These are phyloP conservation scores for Saccharum officinarum DNA, from an alignment of 176 grass and related monocot species.

Conservation along the genomic window DNA sequence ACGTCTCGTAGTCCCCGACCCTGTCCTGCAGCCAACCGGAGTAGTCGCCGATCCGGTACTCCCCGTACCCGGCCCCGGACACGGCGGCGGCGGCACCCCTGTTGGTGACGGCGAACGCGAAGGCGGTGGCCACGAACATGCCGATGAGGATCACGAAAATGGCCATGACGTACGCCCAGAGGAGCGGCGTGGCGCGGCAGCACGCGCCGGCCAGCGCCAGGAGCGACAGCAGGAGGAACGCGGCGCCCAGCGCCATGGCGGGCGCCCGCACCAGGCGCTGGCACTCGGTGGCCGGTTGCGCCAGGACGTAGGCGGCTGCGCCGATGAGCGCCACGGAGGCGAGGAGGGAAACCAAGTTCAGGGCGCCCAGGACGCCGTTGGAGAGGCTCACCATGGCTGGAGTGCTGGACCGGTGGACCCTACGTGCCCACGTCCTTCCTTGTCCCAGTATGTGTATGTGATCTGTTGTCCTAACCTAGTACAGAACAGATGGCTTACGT, in stretches of 20 bases:
- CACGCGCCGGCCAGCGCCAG: slow-evolving; percentile 55
- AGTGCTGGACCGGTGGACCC: not conserved
- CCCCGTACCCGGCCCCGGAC: slow-evolving; percentile 47
- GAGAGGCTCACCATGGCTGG: slow-evolving; percentile 55
- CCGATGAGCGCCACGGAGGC: slow-evolving; percentile 48
- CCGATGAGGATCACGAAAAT: slow-evolving; percentile 58
- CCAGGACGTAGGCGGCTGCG: slow-evolving; percentile 38
- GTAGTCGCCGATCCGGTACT: slow-evolving; percentile 69
- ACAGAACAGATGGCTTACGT: not conserved
- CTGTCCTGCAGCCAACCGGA: slow-evolving; percentile 62
- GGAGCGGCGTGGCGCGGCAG: slow-evolving; percentile 50
- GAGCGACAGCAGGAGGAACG: slow-evolving; percentile 57
- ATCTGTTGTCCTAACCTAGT: not conserved
- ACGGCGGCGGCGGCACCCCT: slow-evolving; percentile 45
- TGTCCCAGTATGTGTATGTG: not conserved
- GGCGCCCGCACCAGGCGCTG: slow-evolving; percentile 51
- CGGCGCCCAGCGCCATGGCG: slow-evolving; percentile 42
- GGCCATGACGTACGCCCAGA: slow-evolving; percentile 54
- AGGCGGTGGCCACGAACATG: slow-evolving; percentile 61
- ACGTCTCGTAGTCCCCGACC: slow-evolving; percentile 53
- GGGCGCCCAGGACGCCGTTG: slow-evolving; percentile 47
- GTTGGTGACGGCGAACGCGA: slow-evolving; percentile 61
- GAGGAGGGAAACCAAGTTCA: slow-evolving; percentile 52
- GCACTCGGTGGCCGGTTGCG: slow-evolving; percentile 47
- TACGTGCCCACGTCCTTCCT: not conserved